Evolutionary conservation across 2,329 filamentous ascomycete species (phyloP), one percentile per base, ranked within the genome.

Genomic region (Fusarium austroafricanum): DNA sequence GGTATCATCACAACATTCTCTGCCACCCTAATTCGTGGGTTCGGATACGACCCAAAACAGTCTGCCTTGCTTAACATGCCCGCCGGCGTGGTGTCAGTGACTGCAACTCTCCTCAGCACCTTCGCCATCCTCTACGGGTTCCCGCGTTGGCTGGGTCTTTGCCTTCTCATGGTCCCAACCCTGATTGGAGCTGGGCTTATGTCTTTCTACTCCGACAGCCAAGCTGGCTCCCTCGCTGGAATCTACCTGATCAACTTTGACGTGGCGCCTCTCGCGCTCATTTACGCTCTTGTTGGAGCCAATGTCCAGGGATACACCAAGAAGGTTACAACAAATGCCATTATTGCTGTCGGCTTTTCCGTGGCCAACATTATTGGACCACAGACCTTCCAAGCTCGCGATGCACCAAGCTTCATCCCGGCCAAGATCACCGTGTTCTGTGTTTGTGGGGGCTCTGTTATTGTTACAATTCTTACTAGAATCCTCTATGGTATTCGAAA

Each of bases 181-280:
- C 28, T 59, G 1, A 38, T 60, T 2, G 57, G 57, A 0, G 57
- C 54, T 1, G 57, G 57, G 0, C 55, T 60, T 2, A 60, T 60
- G 57, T 60, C 57, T 2, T 60, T 60, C 20, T 59, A 60, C 43
- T 60, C 57, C 0, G 6, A n/a, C 15, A 60, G 57, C 1, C 57
- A 60, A 31, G 54, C 54, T 6, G 55, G 54, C 1, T 60, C 57
- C 0, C 43, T 60, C 0, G 57, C 31, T 0, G 57, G 57, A 0
- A 59, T 60, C 3, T 60, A 60, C 11, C n/a, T 60, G 18, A 60
- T 60, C 20, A 60, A 60, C 5, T 60, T 60, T 1, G 57, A 60
- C 9, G 57, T 60, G 1, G 57, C 57, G 5, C 57, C 57, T 1
- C 52, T 60, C 1, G 57, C 54, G 1, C 43, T 60, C 0, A 60